These are phyloP conservation scores for Trametes punicea DNA, from an alignment of 768 basidiomycete species.

Conservation along the genomic window DNA sequence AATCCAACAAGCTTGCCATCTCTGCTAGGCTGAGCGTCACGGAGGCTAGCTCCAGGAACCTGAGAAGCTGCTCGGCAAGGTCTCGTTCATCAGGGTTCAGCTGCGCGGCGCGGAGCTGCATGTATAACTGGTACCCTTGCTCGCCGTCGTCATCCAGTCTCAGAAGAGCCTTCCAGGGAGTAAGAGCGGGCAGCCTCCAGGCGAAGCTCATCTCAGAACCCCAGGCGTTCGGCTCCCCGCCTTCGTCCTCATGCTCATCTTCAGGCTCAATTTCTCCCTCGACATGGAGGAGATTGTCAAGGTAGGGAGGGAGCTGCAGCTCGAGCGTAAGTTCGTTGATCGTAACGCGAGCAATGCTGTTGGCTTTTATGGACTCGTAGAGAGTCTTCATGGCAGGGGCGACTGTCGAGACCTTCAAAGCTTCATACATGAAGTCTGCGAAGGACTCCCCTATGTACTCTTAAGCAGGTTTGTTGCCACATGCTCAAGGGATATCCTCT, in stretches of 20 bases:
- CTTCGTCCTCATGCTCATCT: conserved; percentile 41
- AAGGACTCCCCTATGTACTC: conserved; percentile 47
- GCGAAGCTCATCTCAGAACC: conserved; percentile 66
- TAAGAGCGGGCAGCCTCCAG: conserved; percentile 68
- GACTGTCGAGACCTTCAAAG: conserved; percentile 65
- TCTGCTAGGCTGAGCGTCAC: conserved; percentile 76
- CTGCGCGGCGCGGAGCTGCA: conserved; percentile 56
- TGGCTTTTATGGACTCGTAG: conserved; percentile 74
- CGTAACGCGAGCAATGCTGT: conserved; percentile 72
- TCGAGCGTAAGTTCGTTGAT: conserved; percentile 80
- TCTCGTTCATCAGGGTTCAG: conserved; percentile 61
- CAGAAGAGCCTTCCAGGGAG: conserved; percentile 91
- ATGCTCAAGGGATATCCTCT: neutral
- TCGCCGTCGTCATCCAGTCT: conserved; percentile 60
- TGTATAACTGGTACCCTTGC: conserved; percentile 55
- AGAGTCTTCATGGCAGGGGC: conserved; percentile 77
- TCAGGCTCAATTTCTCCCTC: conserved; percentile 53
- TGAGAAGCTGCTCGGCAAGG: conserved; percentile 67
- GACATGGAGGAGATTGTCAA: conserved; percentile 67
- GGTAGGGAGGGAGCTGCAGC: conserved; percentile 80
- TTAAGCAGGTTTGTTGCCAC: neutral
- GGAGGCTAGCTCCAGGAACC: conserved; percentile 70
- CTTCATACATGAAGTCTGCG: conserved; percentile 50
- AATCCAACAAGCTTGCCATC: conserved; percentile 76
- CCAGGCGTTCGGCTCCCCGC: conserved; percentile 48